Base-by-base conservation (phyloP, 192 early-diverging fungal genomes). In the Geranomyces variabilis region DNA sequence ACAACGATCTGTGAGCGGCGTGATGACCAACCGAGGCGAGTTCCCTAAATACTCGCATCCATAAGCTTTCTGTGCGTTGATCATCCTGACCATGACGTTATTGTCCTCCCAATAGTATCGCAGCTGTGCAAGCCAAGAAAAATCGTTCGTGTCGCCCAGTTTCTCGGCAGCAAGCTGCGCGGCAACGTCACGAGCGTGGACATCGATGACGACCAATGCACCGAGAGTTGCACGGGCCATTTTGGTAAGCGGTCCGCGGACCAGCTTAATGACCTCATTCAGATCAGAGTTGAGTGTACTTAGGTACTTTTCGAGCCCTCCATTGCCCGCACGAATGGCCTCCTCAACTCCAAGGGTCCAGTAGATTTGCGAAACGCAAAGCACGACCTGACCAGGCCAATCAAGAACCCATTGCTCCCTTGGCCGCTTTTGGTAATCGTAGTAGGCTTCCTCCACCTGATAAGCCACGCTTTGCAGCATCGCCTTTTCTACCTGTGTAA, bases 351-450 rank as follows among this genome's bases (percentile, higher is more conserved):
- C 84, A 4, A 79, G 56, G 17, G 87, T 88, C 87, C 87, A 88
- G 70, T 77, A 88, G 29, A 88, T 84, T 24, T 81, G 81, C 55
- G 81, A 78, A 44, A 88, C 83, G 59, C 84, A 86, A 9, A 88
- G 62, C 15, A 88, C 86, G 12, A 87, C 85, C 69, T 88, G 87
- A 0, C 87, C 87, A 19, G 87, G 86, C 87, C 87, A 88, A 30
- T 88, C 86, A 30, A 88, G 70, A 4, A 88, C 87, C 84, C 86
- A 88, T 71, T 88, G 61, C 66, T 82, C 81, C 6, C 87, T 69
- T 14, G 84, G 77, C 33, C 70, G 83, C 29, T 69, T 65, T 41
- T 70, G 69, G 71, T 81, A 88, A 7, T 87, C 87, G 26, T 74
- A 55, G 58, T 83, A 84, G 0, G 87, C 80, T 44, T 83, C 74